phyloP scores from a whole-genome alignment of 768 basidiomycete species.

The Rhizopogon salebrosus region DNA sequence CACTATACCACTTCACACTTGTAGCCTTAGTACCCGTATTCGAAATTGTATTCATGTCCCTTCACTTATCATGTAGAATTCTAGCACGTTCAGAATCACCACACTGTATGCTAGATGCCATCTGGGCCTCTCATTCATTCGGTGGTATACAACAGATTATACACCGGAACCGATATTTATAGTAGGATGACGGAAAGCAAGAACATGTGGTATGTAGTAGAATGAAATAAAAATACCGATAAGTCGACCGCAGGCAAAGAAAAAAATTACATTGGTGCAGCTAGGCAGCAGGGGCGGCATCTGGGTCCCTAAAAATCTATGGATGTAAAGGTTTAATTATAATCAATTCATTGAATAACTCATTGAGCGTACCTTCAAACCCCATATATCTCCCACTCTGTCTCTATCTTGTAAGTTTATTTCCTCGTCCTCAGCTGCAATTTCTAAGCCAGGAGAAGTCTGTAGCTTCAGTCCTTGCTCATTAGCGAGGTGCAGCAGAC shows the following conservation, averaged over 20 bases:
- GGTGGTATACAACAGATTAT: slow-evolving; percentile 8
- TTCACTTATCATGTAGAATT: not conserved
- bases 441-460: slow-evolving; percentile 34
- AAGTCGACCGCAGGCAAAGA: slow-evolving; percentile 9
- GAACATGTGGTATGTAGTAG: slow-evolving; percentile 9
- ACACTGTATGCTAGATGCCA: too few relatives aligned
- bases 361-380: slow-evolving; percentile 50
- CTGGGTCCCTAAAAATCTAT: slow-evolving; percentile 43
- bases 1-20: not conserved
- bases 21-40: slow-evolving; percentile 2
- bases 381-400: slow-evolving; percentile 69
- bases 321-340: not conserved
- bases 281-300: slow-evolving; percentile 25
- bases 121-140: not conserved
- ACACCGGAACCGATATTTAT: not conserved
- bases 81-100: too few relatives aligned
- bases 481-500: slow-evolving; percentile 91
- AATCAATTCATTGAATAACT: not conserved
- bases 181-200: not conserved
- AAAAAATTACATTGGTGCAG: slow-evolving; percentile 11
- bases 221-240: slow-evolving; percentile 6
- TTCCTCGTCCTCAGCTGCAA: slow-evolving; percentile 29
- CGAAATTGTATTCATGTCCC: not conserved
- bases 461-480: slow-evolving; percentile 91
- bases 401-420: slow-evolving; percentile 35